Base-by-base conservation (phyloP, 1,284 basidiomycete genomes). In the Cutaneotrichosporon cavernicola region DNA sequence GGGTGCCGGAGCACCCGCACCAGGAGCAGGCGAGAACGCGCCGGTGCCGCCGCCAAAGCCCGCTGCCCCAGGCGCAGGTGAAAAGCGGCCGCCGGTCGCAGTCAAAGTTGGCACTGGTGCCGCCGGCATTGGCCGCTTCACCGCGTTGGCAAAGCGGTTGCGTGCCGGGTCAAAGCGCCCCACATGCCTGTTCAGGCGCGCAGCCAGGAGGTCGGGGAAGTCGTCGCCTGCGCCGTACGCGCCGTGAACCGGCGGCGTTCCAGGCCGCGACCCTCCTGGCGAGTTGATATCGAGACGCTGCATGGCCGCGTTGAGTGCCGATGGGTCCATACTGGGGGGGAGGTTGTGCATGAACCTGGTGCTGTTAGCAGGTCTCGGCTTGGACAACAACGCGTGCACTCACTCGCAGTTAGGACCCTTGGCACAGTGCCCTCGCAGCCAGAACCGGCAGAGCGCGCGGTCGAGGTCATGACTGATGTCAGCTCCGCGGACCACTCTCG, bases 401-500 rank as follows among this genome's bases (percentile, higher is more conserved):
- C 63, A 78, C 78, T 78, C 78, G 79, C 78, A 81, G 69, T 85
- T 87, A 65, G 96, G 93, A 58, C 92, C 89, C 79, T 97, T 97
- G 52, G 92, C 91, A 76, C 94, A 97, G 62, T 93, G 94, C 5
- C 96, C 96, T 58, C 94, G 87, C 49, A 99, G 85, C 96, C 96
- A 99, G 83, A 98, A 99, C 38, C 96, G 90, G 80, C 93, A 98
- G 26, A 97, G 81, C 0, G 95, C 95, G 50, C 92, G 87, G 76
- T 96, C 92, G 4, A 95, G 85, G 75, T 96, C 92, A 76, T 96
- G 91, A 70, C 90, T 92, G 72, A 5, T 66, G 32, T 61, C 31
- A 61, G 61, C 55, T 49, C 16, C 16, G 43, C 22, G 4, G 7
- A 36, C 16, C 32, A 22, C 32, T n/a, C 18, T 6, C 6, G 64